phyloP scores from a whole-genome alignment of 805 yeast species.

The Yamadazyma olivae region DNA sequence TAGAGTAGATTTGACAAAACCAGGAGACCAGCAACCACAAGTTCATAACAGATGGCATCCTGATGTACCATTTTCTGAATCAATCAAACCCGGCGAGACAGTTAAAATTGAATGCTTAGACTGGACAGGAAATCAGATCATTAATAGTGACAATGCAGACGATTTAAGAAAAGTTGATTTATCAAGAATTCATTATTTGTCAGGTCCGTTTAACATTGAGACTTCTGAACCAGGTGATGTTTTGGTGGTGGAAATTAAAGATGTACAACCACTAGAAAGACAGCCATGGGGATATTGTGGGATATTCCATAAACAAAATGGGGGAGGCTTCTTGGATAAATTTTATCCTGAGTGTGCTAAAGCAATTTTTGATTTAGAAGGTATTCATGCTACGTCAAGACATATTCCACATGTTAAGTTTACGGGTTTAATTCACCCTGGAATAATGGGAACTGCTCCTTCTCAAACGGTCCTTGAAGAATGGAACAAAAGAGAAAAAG shows the following conservation, averaged over 20 bases:
- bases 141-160: slow-evolving; percentile 46
- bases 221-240: slow-evolving; percentile 48
- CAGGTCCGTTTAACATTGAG: slow-evolving; percentile 47
- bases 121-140: slow-evolving; percentile 54
- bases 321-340: slow-evolving; percentile 49
- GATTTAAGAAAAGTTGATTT: slow-evolving; percentile 45
- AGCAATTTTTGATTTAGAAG: slow-evolving; percentile 52
- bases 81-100: slow-evolving; percentile 40
- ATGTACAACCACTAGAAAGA: slow-evolving; percentile 49
- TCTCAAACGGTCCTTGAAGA: slow-evolving; percentile 37
- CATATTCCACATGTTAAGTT: slow-evolving; percentile 50
- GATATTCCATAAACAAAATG: slow-evolving; percentile 45
- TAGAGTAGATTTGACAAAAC: too few species aligned
- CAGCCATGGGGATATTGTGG: slow-evolving; percentile 57
- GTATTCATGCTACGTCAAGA: slow-evolving; percentile 46
- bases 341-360: slow-evolving; percentile 51
- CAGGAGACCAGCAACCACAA: slow-evolving; percentile 45
- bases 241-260: slow-evolving; percentile 48
- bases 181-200: slow-evolving; percentile 44
- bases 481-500: slow-evolving; percentile 45
- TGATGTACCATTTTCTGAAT: slow-evolving; percentile 41
- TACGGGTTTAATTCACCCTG: slow-evolving; percentile 51
- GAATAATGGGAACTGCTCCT: slow-evolving; percentile 52
- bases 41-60: slow-evolving; percentile 56
- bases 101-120: slow-evolving; percentile 50